Evolutionary conservation across 2,329 filamentous ascomycete genomes (phyloP), one percentile per base, ranked within the genome.

Genomic region (Orbilia ellipsospora): DNA sequence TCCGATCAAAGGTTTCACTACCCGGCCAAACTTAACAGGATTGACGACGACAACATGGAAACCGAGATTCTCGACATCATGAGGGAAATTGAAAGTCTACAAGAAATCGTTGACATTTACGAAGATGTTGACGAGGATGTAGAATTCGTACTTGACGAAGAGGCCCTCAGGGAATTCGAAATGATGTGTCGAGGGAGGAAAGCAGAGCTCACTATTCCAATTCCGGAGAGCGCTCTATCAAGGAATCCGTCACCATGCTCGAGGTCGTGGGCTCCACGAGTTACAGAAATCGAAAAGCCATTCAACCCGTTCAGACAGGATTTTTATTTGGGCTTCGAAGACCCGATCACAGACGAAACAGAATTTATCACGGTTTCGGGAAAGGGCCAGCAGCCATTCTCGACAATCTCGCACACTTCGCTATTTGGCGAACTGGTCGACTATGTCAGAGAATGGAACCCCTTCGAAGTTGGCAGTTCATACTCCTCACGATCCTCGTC

Each of bases 1-100:
- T 75, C 72, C 52, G 72, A 68, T 48, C 64, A 66, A 26, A 64
- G 60, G 52, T 75, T 75, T 16, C 59, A 75, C 64, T 75, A 75
- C 59, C 64, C 72, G 12, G 54, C 54, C 23, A 75, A 64, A 36
- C 72, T 75, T 16, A 44, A 65, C 28, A 48, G 72, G 59, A 59
- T 56, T n/a, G 72, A 75, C 55, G 72, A 75, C 59, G 72, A 75
- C 72, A 69, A 75, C 60, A 75, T 75, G 72, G 72, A 75, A 56
- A 69, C 64, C 26, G 72, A 75, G 50, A 75, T 75, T 23, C 36
- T 75, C 59, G 72, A 75, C 42, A 75, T 75, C 60, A 75, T 75
- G 72, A 64, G 72, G 12, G 72, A 75, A 55, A 69, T 75, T 44
- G 72, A 75, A 42, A 61, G 48, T 44, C 48, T 75, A n/a, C 72